phyloP scores from a whole-genome alignment of 2,329 filamentous ascomycete species.

The Cladophialophora bantiana region DNA sequence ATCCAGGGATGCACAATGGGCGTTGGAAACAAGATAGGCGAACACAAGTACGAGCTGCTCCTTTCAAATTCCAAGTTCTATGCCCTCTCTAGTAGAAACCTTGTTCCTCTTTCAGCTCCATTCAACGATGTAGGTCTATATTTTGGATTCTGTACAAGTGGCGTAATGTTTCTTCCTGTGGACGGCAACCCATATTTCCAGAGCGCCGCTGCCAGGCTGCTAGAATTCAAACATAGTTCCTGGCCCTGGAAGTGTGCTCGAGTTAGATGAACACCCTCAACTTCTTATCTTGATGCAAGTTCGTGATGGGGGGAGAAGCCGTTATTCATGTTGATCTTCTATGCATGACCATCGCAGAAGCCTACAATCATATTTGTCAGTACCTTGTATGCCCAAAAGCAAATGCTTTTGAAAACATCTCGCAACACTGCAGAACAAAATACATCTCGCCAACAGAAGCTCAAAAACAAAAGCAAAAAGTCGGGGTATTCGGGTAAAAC shows the following conservation, averaged over 20 bases:
- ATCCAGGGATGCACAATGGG: background rate
- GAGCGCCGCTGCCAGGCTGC: too few relatives aligned
- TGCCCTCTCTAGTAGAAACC: background rate
- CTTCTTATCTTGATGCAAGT: background rate
- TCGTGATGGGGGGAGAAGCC: background rate
- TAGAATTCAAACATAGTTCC: too few relatives aligned
- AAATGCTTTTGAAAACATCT: background rate
- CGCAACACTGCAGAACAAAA: background rate
- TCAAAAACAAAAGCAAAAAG: background rate
- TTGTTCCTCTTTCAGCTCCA: background rate
- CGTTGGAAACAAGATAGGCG: background rate
- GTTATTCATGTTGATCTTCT: conserved; percentile 5
- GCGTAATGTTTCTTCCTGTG: background rate
- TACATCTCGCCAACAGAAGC: background rate
- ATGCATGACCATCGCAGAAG: conserved; percentile 19
- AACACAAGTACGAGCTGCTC: background rate
- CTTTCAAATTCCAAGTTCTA: background rate
- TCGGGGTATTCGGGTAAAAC: background rate
- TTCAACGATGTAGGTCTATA: background rate
- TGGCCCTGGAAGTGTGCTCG: background rate
- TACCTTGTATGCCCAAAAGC: background rate
- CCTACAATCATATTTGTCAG: conserved; percentile 6
- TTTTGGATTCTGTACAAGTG: background rate
- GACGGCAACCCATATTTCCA: background rate
- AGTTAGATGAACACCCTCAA: background rate